These are phyloP conservation scores for Colletotrichum lentis DNA, from an alignment of 2,329 filamentous ascomycete genomes.

Conservation along the genomic window DNA sequence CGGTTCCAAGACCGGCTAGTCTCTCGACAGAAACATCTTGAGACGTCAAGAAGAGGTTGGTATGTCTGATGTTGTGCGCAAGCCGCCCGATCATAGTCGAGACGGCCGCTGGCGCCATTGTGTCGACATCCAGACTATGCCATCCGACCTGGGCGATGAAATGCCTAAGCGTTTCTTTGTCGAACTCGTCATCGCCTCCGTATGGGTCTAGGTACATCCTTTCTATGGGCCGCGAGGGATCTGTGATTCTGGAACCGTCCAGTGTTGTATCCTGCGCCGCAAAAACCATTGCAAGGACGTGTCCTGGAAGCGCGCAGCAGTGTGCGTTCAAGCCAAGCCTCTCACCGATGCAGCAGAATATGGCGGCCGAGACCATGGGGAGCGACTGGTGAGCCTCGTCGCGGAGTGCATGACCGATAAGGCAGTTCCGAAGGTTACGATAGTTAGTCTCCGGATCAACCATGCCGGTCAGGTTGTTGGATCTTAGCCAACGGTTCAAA, in stretches of 20 bases:
- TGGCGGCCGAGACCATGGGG: constrained; percentile 84
- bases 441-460: constrained; percentile 72
- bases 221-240: constrained; percentile 42
- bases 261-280: constrained; percentile 68
- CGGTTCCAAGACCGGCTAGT: constrained; percentile 39
- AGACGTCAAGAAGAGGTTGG: constrained; percentile 45
- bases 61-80: constrained; percentile 73
- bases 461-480: constrained; percentile 74
- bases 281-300: constrained; percentile 82
- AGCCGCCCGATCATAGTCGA: constrained; percentile 77
- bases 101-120: constrained; percentile 70
- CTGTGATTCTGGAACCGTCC: constrained; percentile 56
- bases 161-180: constrained; percentile 63
- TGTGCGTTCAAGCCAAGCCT: constrained; percentile 78
- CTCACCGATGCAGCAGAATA: constrained; percentile 82
- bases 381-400: constrained; percentile 79
- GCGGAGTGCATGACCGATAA: constrained; percentile 82
- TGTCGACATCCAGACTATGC: constrained; percentile 54
- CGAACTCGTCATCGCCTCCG: constrained; percentile 72
- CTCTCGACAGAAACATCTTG: constrained; percentile 41
- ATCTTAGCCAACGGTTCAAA: constrained; percentile 74
- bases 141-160: constrained; percentile 63
- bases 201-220: constrained; percentile 89
- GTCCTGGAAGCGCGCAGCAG: constrained; percentile 82
- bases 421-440: constrained; percentile 83